These are phyloP conservation scores for Zymoseptoria ardabiliae DNA, from an alignment of 2,329 filamentous ascomycete genomes.

Conservation along the genomic window DNA sequence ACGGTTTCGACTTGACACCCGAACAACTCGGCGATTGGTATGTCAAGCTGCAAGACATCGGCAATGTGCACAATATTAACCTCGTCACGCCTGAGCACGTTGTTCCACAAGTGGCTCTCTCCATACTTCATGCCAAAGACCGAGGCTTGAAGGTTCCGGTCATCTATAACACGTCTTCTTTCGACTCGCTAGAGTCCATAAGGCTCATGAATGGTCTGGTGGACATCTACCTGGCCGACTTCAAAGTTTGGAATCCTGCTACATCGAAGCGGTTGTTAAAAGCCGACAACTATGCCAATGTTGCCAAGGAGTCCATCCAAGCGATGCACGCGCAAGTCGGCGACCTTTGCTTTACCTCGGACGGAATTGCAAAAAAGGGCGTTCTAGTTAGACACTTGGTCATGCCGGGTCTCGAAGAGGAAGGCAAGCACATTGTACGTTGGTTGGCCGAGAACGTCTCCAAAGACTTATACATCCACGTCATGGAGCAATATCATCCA, in stretches of 20 bases:
- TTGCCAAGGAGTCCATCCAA: slow-evolving; percentile 68
- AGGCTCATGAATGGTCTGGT: slow-evolving; percentile 69
- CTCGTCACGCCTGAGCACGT: slow-evolving; percentile 82
- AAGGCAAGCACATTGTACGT: slow-evolving; percentile 65
- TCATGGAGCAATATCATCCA: slow-evolving; percentile 85
- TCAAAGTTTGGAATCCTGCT: slow-evolving; percentile 67
- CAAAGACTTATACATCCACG: slow-evolving; percentile 69
- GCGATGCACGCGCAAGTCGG: slow-evolving; percentile 77
- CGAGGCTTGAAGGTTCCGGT: slow-evolving; percentile 65
- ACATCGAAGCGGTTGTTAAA: slow-evolving; percentile 69
- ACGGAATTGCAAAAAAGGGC: slow-evolving; percentile 73
- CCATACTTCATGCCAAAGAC: slow-evolving; percentile 65
- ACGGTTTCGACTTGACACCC: slow-evolving; percentile 70
- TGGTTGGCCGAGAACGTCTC: slow-evolving; percentile 70
- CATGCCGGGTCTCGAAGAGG: slow-evolving; percentile 72
- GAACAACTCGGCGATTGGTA: slow-evolving; percentile 78
- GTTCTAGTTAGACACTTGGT: slow-evolving; percentile 72
- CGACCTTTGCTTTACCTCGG: slow-evolving; percentile 71
- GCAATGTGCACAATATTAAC: slow-evolving; percentile 85
- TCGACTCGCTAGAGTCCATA: slow-evolving; percentile 67
- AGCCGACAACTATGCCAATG: slow-evolving; percentile 64
- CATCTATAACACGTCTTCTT: slow-evolving; percentile 78
- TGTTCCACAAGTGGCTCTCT: slow-evolving; percentile 71
- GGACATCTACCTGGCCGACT: slow-evolving; percentile 82
- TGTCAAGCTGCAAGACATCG: slow-evolving; percentile 70